Percentiles rank a stretch among this genome's conserved stretches.
Conservation (phyloP, 345 rosid genomes). For the Rhodamnia argentea region DNA sequence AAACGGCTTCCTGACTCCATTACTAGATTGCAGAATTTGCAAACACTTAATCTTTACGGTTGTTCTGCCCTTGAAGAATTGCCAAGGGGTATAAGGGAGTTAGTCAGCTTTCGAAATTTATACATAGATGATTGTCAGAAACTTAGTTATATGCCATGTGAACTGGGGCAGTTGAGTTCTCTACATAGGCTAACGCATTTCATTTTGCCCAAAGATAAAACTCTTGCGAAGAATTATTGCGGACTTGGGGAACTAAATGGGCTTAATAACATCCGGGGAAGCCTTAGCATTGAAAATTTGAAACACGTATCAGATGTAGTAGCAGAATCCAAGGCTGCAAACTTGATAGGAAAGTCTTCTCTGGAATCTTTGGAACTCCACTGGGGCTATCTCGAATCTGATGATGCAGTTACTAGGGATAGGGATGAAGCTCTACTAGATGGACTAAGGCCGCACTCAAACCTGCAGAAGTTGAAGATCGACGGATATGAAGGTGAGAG, state of each 20-base stretch:
- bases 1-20: background rate
- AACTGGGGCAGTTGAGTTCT: background rate
- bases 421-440: background rate
- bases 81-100: background rate
- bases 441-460: constrained; percentile 2
- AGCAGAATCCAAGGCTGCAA: background rate
- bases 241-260: background rate
- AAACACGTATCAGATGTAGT: too few species aligned
- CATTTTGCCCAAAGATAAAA: background rate
- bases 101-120: background rate
- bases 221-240: background rate
- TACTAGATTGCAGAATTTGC: background rate
- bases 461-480: constrained; percentile 4
- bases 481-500: constrained; percentile 4
- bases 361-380: background rate
- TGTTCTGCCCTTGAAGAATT: background rate
- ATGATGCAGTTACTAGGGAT: background rate
- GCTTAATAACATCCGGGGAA: background rate
- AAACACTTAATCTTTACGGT: background rate
- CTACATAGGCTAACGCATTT: background rate
- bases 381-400: background rate
- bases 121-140: background rate
- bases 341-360: background rate
- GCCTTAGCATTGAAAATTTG: background rate
- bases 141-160: background rate